Percentiles rank a stretch among this genome's conserved stretches.
phyloP scores from a whole-genome alignment of 805 yeast genomes.

The Wickerhamiella slavikovae region DNA sequence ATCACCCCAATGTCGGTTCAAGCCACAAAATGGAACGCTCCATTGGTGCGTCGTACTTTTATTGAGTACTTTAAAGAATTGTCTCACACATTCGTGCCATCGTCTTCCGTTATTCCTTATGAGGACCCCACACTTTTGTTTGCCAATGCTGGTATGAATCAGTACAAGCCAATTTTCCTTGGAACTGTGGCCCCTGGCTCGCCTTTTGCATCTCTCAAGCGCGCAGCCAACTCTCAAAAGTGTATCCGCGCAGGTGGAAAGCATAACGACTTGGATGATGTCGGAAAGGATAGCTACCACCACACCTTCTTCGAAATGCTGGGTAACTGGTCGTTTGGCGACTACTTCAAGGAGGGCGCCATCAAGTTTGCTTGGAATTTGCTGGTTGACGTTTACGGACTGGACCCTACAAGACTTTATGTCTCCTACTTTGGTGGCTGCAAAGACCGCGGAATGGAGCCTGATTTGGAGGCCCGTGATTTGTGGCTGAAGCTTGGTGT shows the following conservation, averaged over 20 bases:
- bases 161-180: slow-evolving; percentile 88
- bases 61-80: slow-evolving; percentile 53
- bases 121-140: slow-evolving; percentile 94
- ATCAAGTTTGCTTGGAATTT: slow-evolving; percentile 78
- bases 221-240: slow-evolving; percentile 91
- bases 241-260: slow-evolving; percentile 99
- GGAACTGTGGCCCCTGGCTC: slow-evolving; percentile 95
- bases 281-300: slow-evolving; percentile 93
- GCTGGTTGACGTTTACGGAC: slow-evolving; percentile 65
- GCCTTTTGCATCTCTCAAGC: slow-evolving; percentile 60
- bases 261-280: slow-evolving; percentile 91
- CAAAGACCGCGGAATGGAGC: slow-evolving; percentile 54
- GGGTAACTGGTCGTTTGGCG: slow-evolving; percentile 99
- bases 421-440: slow-evolving; percentile 97
- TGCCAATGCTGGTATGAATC: slow-evolving; percentile 99
- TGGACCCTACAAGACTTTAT: slow-evolving; percentile 60
- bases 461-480: slow-evolving; percentile 84
- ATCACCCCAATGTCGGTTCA: too few relatives aligned
- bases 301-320: slow-evolving; percentile 98
- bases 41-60: slow-evolving; percentile 60
- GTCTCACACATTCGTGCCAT: slow-evolving; percentile 67
- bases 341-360: slow-evolving; percentile 91
- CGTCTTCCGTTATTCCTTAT: slow-evolving; percentile 89
- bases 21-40: slow-evolving; percentile 15
- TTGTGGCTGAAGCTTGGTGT: slow-evolving; percentile 80